Conservation (phyloP, 768 basidiomycete species). For the Xerocomellus dryophilus region DNA sequence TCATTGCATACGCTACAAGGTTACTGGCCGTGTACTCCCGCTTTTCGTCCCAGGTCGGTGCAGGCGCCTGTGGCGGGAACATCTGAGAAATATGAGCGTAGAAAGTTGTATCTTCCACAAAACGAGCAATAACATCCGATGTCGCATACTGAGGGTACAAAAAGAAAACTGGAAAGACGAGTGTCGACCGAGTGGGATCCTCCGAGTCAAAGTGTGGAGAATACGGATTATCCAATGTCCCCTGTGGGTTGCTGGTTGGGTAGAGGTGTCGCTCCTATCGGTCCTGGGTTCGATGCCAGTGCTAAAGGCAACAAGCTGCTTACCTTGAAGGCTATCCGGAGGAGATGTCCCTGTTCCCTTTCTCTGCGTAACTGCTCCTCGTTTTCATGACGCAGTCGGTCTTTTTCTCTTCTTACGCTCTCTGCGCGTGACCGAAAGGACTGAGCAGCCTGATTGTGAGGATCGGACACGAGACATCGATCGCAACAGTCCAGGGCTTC, state of each 20-base stretch:
- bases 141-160: conserved; percentile 88
- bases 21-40: conserved; percentile 62
- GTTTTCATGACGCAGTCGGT: conserved; percentile 49
- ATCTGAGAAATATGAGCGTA: conserved; percentile 71
- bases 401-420: conserved; percentile 47
- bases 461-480: conserved; percentile 60
- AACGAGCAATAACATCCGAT: conserved; percentile 85
- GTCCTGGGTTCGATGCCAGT: conserved; percentile 3
- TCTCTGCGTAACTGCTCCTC: conserved; percentile 48
- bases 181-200: conserved; percentile 53
- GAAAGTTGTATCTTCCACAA: conserved; percentile 83
- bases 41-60: conserved; percentile 74
- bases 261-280: conserved; percentile 73
- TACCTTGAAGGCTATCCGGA: conserved; percentile 67
- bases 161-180: conserved; percentile 87
- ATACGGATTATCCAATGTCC: conserved; percentile 52
- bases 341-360: conserved; percentile 47
- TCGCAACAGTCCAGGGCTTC: conserved; percentile 84
- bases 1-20: conserved; percentile 82
- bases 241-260: conserved; percentile 47
- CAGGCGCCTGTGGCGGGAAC: conserved; percentile 70
- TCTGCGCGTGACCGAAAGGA: conserved; percentile 46
- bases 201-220: conserved; percentile 65
- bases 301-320: conserved; percentile 20
- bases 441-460: conserved; percentile 52